Evolutionary conservation across 768 basidiomycete species (phyloP).

Genomic region (Symmetrospora coprosmae): DNA sequence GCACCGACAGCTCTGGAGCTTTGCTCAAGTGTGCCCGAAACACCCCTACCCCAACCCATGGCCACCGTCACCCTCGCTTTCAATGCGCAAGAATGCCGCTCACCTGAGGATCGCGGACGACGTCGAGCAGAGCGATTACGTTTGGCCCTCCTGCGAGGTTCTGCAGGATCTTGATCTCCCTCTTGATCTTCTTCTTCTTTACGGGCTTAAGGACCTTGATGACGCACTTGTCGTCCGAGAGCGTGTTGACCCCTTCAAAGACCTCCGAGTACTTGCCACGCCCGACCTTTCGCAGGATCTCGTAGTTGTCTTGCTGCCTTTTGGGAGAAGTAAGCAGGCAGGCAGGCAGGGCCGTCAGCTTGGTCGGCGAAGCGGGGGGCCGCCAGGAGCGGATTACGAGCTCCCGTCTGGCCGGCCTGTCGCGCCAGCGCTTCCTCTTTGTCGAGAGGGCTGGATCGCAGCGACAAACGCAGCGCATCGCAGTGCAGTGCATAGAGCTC

Average conservation of each 20-base stretch:
- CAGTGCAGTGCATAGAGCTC: too few species aligned
- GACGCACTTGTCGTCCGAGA: conserved; percentile 33
- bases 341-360: background rate
- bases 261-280: conserved; percentile 32
- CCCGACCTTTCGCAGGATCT: conserved; percentile 14
- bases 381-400: too few species aligned
- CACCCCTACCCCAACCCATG: too few species aligned
- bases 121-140: conserved; percentile 79
- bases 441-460: too few species aligned
- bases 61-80: too few species aligned
- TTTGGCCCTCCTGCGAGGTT: conserved; percentile 94
- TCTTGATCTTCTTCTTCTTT: conserved; percentile 99
- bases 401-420: too few species aligned
- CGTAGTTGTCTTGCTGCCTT: conserved; percentile 26
- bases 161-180: conserved; percentile 95
- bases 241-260: conserved; percentile 33
- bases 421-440: too few species aligned
- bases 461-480: too few species aligned
- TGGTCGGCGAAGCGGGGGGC: too few species aligned
- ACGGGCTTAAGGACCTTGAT: conserved; percentile 98
- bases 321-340: background rate
- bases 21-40: too few species aligned
- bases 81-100: too few species aligned
- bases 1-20: too few species aligned
- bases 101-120: conserved; percentile 69